Percentiles rank a stretch among this genome's conserved stretches.
phyloP scores from a whole-genome alignment of 768 basidiomycete genomes.

The Kwoniella heveanensis region DNA sequence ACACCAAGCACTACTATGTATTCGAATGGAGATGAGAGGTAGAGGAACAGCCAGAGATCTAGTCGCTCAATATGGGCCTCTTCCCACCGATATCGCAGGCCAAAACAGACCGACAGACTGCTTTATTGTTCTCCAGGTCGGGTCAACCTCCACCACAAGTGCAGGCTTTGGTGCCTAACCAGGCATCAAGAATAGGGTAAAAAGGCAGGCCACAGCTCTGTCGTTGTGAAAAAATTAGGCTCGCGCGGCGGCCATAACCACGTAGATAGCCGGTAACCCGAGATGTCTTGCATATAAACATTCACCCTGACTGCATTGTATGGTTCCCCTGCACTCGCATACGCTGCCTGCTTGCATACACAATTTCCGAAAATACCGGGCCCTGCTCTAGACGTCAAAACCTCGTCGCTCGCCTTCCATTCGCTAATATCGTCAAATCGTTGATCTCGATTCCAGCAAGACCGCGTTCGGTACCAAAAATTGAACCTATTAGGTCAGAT shows the following conservation, averaged over 20 bases:
- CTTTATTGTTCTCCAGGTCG: slow-evolving; percentile 20
- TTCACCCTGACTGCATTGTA: neutral
- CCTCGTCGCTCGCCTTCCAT: neutral
- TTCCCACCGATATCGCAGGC: neutral
- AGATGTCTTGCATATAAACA: neutral
- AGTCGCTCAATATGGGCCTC: too few species aligned
- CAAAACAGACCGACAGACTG: neutral
- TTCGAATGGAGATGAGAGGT: too few species aligned
- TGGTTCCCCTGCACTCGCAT: too few species aligned
- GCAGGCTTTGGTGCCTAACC: neutral
- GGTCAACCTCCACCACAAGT: slow-evolving; percentile 13
- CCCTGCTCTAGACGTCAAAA: neutral
- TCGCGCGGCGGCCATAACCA: too few species aligned
- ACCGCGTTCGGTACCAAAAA: neutral
- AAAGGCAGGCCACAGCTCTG: too few species aligned
- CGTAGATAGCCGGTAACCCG: neutral
- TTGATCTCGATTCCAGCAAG: neutral
- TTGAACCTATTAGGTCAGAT: too few species aligned
- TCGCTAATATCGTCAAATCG: slow-evolving; percentile 1
- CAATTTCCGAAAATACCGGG: neutral
- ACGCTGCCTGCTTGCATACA: too few species aligned
- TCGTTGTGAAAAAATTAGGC: too few species aligned
- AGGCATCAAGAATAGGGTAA: neutral
- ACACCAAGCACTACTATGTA: too few species aligned
- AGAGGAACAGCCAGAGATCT: neutral